A percentile compares a stretch with the other conserved stretches of the same genome.
phyloP scores from a whole-genome alignment of 495 filamentous ascomycete genomes.

The Xylaria palmicola region DNA sequence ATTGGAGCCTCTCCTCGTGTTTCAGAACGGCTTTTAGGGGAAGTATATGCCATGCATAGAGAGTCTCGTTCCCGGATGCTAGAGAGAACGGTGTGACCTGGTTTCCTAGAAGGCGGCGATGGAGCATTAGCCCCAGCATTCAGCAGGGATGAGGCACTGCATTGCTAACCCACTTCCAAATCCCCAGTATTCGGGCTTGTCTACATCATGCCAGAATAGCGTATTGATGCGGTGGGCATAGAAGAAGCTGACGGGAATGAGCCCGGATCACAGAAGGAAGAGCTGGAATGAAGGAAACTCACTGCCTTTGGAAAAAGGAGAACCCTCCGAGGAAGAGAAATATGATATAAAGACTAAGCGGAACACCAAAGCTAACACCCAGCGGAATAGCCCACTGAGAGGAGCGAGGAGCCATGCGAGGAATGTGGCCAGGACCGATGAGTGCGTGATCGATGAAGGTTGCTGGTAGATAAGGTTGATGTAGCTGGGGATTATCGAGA shows the following conservation, averaged over 20 bases:
- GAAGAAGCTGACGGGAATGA: constrained; percentile 55
- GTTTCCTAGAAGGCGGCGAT: constrained; percentile 42
- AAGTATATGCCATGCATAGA: constrained; percentile 74
- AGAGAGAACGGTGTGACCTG: constrained; percentile 70
- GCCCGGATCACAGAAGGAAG: neutral
- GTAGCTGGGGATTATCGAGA: neutral
- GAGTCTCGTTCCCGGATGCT: constrained; percentile 52
- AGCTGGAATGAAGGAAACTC: constrained; percentile 24
- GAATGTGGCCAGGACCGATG: neutral
- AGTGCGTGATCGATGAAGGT: neutral
- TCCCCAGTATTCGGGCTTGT: constrained; percentile 74
- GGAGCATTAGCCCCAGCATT: neutral
- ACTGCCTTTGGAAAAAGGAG: constrained; percentile 61
- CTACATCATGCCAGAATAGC: constrained; percentile 64
- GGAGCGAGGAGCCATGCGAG: constrained; percentile 18
- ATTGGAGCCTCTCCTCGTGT: constrained; percentile 51
- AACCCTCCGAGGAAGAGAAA: constrained; percentile 48
- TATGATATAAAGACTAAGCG: constrained; percentile 39
- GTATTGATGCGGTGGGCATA: constrained; percentile 77
- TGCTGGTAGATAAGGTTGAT: neutral
- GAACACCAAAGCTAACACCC: constrained; percentile 35
- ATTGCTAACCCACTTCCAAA: constrained; percentile 64
- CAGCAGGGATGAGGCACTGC: neutral
- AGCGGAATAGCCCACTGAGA: constrained; percentile 27
- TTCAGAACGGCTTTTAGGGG: constrained; percentile 62